Base-by-base conservation (phyloP, 305 asterid genomes). In the Solanum aculeatissimum region DNA sequence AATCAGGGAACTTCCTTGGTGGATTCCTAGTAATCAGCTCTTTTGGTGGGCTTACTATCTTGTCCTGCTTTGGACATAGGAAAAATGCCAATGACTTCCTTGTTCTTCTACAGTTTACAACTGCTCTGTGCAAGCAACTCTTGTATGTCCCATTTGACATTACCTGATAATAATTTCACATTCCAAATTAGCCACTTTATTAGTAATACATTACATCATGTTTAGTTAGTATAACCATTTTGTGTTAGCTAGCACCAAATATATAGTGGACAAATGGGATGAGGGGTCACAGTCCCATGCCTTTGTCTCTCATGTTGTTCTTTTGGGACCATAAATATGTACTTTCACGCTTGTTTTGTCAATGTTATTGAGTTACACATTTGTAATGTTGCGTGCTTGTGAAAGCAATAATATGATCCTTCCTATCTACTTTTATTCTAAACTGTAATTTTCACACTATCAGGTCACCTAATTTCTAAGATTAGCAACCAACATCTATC, bases 41-140 rank as follows among this genome's bases (percentile, higher is more conserved):
- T 38, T 85, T 68, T 1, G 98, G 98, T 3, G 98, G 97, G 43
- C 85, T 66, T 10, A 95, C 93, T 21, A 93, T 42, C 84, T 86
- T 94, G 89, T 95, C 93, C 86, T 4, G 21, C 25, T 74, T 87
- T 12, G 98, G 98, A 62, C 95, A 93, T 0, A 95, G 90, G 80
- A 95, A 95, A 90, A 94, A 95, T 0, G 96, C 97, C 32, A 93
- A 89, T 2, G 98, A 94, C 79, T 85, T 95, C 77, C 98, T 91
- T 21, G 98, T 85, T 13, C 63, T 84, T 69, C 40, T 84, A 29
- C 83, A 83, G 91, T 95, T 95, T n/a, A 92, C 97, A 63, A 91
- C 91, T 1, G 96, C 98, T 68, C 98, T 92, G 70, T 95, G 98
- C 83, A 94, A 54, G 90, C 98, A 94, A 35, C 96, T 94, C 82